Percentiles rank a stretch among this genome's conserved stretches.
Evolutionary conservation across 495 filamentous ascomycete genomes (phyloP).

Genomic region (Hyaloscypha bicolor): DNA sequence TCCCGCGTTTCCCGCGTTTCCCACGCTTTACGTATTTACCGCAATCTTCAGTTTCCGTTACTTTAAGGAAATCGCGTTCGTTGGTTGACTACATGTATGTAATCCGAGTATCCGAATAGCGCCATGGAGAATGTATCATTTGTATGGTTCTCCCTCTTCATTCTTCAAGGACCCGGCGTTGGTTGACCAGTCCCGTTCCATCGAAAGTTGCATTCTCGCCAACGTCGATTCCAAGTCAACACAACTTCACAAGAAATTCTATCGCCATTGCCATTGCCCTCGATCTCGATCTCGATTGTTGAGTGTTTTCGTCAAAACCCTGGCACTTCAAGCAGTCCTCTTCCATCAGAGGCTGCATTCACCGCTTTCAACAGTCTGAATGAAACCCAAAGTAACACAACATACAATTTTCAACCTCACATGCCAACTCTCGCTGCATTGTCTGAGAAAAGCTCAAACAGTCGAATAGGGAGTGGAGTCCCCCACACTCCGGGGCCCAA

Average conservation of each 20-base stretch:
- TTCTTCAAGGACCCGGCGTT: neutral
- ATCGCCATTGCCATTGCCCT: neutral
- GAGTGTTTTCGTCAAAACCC: neutral
- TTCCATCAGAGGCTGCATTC: neutral
- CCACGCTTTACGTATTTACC: neutral
- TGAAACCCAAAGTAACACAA: slow-evolving; percentile 1
- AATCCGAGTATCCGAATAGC: neutral
- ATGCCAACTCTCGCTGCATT: neutral
- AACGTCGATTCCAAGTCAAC: neutral
- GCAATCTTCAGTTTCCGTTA: no score
- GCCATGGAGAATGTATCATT: no score
- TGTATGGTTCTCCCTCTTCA: no score
- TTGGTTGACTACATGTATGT: neutral
- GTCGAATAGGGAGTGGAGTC: neutral
- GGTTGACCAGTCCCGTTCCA: no score
- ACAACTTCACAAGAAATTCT: neutral
- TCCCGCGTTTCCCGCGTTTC: neutral
- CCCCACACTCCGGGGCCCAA: neutral
- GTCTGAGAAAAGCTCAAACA: no score
- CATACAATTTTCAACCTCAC: neutral
- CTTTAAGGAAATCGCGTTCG: neutral
- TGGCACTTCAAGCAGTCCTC: neutral
- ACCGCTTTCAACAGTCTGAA: neutral
- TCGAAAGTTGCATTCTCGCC: neutral
- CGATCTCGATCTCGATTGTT: neutral